Evolutionary conservation across 768 basidiomycete genomes (phyloP).

Genomic region (Trametes cinnabarina): DNA sequence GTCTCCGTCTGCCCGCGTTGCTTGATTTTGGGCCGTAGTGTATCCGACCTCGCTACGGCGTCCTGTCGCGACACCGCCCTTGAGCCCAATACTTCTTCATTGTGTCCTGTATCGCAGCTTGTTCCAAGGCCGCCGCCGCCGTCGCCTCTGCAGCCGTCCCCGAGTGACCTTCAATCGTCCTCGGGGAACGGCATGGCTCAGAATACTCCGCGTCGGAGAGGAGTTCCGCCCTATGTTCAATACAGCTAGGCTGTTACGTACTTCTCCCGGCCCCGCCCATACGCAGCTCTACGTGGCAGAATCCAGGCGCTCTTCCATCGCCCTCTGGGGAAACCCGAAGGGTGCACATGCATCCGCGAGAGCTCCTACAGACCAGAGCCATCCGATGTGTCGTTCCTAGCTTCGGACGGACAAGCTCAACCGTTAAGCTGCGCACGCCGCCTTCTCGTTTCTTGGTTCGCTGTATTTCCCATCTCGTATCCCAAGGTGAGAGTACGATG

Average conservation of each 20-base stretch:
- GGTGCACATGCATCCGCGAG: neutral
- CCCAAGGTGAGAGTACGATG: conserved; percentile 8
- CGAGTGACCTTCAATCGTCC: neutral
- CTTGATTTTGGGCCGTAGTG: neutral
- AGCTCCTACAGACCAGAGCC: neutral
- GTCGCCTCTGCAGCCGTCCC: neutral
- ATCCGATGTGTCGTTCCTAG: neutral
- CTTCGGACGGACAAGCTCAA: conserved; percentile 12
- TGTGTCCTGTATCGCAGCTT: neutral
- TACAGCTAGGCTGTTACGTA: neutral
- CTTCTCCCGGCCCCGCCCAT: conserved; percentile 5
- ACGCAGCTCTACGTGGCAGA: conserved; percentile 10
- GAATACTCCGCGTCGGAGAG: conserved; percentile 1
- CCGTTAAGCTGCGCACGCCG: conserved; percentile 15
- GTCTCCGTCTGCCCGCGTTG: neutral
- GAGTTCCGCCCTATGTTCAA: conserved; percentile 6
- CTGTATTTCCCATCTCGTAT: conserved; percentile 5
- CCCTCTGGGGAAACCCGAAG: neutral
- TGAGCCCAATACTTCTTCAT: neutral
- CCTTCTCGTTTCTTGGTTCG: neutral
- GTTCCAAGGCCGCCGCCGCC: neutral
- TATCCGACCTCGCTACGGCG: neutral
- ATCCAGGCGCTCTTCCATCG: neutral
- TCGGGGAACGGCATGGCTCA: neutral
- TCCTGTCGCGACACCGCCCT: neutral